Evolutionary conservation across 75 land plant genomes (phyloP).

Genomic region (Cupressus sempervirens): DNA sequence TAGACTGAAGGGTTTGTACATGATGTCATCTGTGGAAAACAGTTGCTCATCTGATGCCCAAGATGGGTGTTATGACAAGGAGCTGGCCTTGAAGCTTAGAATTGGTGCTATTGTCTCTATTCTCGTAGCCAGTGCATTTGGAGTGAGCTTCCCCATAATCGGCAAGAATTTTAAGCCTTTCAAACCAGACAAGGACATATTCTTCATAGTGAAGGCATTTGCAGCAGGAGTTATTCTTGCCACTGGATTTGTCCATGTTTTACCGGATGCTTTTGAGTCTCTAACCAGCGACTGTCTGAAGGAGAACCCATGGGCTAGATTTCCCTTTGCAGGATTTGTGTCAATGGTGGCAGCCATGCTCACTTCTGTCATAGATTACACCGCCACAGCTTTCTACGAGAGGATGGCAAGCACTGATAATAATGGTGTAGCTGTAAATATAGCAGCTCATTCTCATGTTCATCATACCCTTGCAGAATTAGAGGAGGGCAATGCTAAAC

Average conservation of each 20-base stretch:
- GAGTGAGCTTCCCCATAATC: conserved; percentile 30
- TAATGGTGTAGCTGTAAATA: too few relatives aligned
- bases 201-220: conserved; percentile 31
- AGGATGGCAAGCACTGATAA: not conserved
- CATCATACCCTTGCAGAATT: not conserved
- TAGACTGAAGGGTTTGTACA: too few relatives aligned
- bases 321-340: conserved; percentile 12
- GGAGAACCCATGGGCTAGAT: too few relatives aligned
- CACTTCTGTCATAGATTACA: conserved; percentile 28
- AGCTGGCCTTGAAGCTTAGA: conserved; percentile 16
- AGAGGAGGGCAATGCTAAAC: not conserved
- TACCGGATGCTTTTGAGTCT: too few relatives aligned
- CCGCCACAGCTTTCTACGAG: conserved; percentile 20
- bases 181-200: conserved; percentile 21
- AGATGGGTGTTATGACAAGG: conserved; percentile 7
- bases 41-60: not conserved
- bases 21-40: too few relatives aligned
- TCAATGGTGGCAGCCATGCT: conserved; percentile 29
- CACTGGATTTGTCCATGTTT: too few relatives aligned
- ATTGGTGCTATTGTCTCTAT: conserved; percentile 21
- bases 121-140: conserved; percentile 20
- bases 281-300: too few relatives aligned
- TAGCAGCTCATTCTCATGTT: not conserved
- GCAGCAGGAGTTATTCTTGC: conserved; percentile 35
- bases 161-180: conserved; percentile 5